Conservation (phyloP, 306 rosid genomes). For the Cucumis sativus region DNA sequence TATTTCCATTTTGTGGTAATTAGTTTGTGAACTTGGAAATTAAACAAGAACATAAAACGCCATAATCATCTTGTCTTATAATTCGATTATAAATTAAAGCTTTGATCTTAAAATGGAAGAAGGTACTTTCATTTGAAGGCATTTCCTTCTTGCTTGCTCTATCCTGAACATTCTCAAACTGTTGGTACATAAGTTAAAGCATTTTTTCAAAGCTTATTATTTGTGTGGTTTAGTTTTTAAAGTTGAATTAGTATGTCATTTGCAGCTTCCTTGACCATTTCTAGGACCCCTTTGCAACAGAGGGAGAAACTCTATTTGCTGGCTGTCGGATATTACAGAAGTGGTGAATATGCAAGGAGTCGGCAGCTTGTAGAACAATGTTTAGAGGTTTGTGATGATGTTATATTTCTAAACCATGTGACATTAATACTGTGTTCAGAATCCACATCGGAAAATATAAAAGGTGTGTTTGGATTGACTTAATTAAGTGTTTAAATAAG, state of each 20-base stretch:
- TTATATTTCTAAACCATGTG: not conserved
- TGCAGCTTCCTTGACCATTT: slow-evolving; percentile 55
- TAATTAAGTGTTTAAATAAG: too few relatives aligned
- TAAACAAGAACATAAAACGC: not conserved
- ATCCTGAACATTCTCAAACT: not conserved
- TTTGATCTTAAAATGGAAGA: not conserved
- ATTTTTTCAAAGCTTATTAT: not conserved
- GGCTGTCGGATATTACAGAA: slow-evolving; percentile 66
- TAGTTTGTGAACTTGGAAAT: not conserved
- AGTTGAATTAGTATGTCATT: not conserved
- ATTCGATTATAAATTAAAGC: not conserved
- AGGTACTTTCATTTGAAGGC: not conserved
- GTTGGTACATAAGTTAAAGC: not conserved
- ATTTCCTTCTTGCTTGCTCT: not conserved
- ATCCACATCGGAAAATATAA: too few relatives aligned
- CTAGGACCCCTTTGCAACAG: slow-evolving; percentile 37
- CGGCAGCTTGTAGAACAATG: slow-evolving; percentile 63
- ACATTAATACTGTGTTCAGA: too few relatives aligned
- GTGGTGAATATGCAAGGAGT: slow-evolving; percentile 55
- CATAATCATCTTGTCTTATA: not conserved
- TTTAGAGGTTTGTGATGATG: slow-evolving; percentile 32
- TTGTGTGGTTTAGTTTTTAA: not conserved
- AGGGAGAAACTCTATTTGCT: slow-evolving; percentile 88
- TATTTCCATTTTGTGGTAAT: not conserved
- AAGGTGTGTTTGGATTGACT: too few relatives aligned